A percentile compares a stretch with the other conserved stretches of the same genome.
Evolutionary conservation across 176 grass and related monocot species (phyloP).

Genomic region (Calamus simplicifolius): DNA sequence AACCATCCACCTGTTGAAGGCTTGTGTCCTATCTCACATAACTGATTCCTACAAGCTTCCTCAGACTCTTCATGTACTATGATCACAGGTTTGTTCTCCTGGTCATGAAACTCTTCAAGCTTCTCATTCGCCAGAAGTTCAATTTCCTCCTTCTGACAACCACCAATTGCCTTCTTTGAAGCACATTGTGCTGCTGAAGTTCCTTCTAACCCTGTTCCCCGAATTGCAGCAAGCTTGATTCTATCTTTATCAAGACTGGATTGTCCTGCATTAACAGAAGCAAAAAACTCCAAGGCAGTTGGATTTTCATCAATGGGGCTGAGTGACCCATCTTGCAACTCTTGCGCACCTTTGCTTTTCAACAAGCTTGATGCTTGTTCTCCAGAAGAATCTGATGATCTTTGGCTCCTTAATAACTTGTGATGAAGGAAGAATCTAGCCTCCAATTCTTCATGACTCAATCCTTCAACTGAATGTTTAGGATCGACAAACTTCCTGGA

Average conservation of each 20-base stretch:
- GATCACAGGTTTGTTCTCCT: slow-evolving; percentile 42
- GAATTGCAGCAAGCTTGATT: slow-evolving; percentile 3
- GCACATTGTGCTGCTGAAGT: slow-evolving; percentile 34
- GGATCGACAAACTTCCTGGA: slow-evolving; percentile 15
- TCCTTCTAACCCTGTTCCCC: neutral
- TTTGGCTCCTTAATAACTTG: slow-evolving; percentile 61
- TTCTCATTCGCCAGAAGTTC: slow-evolving; percentile 61
- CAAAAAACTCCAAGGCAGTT: slow-evolving; percentile 76
- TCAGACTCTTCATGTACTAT: slow-evolving; percentile 49
- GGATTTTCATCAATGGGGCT: slow-evolving; percentile 38
- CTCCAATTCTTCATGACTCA: slow-evolving; percentile 73
- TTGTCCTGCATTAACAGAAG: slow-evolving; percentile 64
- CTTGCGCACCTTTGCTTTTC: slow-evolving; percentile 1
- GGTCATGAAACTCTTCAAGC: slow-evolving; percentile 60
- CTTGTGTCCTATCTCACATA: slow-evolving; percentile 74
- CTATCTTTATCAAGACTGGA: slow-evolving; percentile 36
- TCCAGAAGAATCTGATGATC: slow-evolving; percentile 21
- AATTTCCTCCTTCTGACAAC: slow-evolving; percentile 33
- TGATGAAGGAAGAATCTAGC: slow-evolving; percentile 89
- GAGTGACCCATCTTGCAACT: slow-evolving; percentile 4
- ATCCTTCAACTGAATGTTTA: slow-evolving; percentile 36
- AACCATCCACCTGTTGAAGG: slow-evolving; percentile 82
- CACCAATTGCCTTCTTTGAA: slow-evolving; percentile 37
- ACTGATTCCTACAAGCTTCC: slow-evolving; percentile 34
- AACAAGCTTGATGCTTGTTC: slow-evolving; percentile 11